Conservation (phyloP, 2,329 filamentous ascomycete genomes). For the Pyricularia grisea region DNA sequence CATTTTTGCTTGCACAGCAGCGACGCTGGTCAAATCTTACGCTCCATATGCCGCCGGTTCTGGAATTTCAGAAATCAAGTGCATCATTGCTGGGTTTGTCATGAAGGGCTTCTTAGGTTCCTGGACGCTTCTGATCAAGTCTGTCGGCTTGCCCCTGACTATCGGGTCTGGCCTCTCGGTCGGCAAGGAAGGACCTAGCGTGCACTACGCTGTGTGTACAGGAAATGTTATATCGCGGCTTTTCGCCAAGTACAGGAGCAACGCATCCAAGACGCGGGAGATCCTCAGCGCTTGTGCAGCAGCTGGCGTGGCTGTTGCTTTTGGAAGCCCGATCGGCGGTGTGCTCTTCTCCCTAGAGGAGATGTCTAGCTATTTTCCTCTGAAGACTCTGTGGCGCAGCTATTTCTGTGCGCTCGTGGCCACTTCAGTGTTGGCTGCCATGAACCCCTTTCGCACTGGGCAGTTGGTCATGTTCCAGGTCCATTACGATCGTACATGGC, state of each 20-base stretch:
- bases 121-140: conserved; percentile 91
- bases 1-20: conserved; percentile 72
- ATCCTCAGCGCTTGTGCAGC: conserved; percentile 91
- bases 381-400: conserved; percentile 96
- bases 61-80: conserved; percentile 98
- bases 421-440: conserved; percentile 81
- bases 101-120: conserved; percentile 97
- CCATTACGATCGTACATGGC: conserved; percentile 90
- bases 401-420: conserved; percentile 97
- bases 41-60: conserved; percentile 94
- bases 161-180: conserved; percentile 93
- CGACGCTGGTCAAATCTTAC: conserved; percentile 78
- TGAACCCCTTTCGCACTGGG: conserved; percentile 96
- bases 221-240: conserved; percentile 92
- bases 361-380: conserved; percentile 92
- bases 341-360: conserved; percentile 96
- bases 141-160: conserved; percentile 77
- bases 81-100: conserved; percentile 95
- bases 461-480: conserved; percentile 99
- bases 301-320: conserved; percentile 90
- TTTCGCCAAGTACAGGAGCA: conserved; percentile 85
- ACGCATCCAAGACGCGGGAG: conserved; percentile 89
- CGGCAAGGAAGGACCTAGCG: conserved; percentile 93
- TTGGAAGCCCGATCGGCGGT: conserved; percentile 93
- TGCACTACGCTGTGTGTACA: conserved; percentile 97